Evolutionary conservation across 2,329 filamentous ascomycete species (phyloP), one percentile per base, ranked within the genome.

Genomic region (Podosphaera aphanis): DNA sequence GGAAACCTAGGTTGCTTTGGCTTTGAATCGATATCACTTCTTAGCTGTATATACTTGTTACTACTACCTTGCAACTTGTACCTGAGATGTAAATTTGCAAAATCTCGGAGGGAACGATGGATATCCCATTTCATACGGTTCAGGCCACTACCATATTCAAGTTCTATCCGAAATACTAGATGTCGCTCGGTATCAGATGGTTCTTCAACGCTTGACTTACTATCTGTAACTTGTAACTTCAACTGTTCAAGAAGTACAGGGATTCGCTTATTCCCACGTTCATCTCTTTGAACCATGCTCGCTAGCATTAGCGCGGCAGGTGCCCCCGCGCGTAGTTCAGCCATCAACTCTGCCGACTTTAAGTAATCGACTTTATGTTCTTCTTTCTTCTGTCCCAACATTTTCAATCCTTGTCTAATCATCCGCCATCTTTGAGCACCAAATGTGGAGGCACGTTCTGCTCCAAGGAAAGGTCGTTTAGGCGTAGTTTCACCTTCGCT

Each of bases 121-220:
- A 98, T 83, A 16, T 83, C 79, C 90, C 90, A 98, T 58, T 83
- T 83, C 92, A 98, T 95, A 47, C 90, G 74, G 46, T 88, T 94
- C 47, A 90, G 74, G 0, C 90, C 92, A 58, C 83, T 95, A 13
- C 90, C 90, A 59, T 98, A 98, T 59, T 98, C 90, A 15, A 98
- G 68, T 54, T 93, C 84, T 47, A 98, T 86, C 39, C 79, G 79
- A 61, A 95, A 93, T 7, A 90, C 71, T 56, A 83, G 77, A 61
- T 95, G 90, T 25, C 86, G 65, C 50, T 57, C 58, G 64, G 55
- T 78, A 67, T 50, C 71, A 65, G 36, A 54, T 46, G 54, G 56
- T 15, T 60, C 57, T 29, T 59, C 75, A 38, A 81, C 75, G 49
- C 77, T 72, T 10, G 76, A 74, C 10, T 68, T 66, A 55, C 84